phyloP scores from a whole-genome alignment of 2,329 filamentous ascomycete genomes.

The Colletotrichum liriopes region DNA sequence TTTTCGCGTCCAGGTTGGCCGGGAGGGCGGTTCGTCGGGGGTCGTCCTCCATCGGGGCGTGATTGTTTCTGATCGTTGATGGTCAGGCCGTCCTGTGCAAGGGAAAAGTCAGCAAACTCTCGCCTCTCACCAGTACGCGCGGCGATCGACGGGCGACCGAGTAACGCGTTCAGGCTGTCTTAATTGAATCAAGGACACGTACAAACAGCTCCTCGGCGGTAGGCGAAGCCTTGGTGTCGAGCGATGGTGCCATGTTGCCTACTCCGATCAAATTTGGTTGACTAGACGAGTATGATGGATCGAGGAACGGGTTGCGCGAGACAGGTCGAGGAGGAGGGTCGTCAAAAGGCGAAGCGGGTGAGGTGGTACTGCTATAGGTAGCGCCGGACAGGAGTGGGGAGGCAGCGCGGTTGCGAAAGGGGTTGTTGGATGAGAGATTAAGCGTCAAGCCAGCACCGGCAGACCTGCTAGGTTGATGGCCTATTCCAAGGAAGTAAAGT shows the following conservation, averaged over 20 bases:
- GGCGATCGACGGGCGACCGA: slow-evolving; percentile 4
- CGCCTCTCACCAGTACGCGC: background rate
- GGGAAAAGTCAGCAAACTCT: slow-evolving; percentile 38
- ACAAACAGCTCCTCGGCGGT: slow-evolving; percentile 83
- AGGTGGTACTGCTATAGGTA: slow-evolving; percentile 52
- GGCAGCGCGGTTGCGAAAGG: slow-evolving; percentile 80
- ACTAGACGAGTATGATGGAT: slow-evolving; percentile 60
- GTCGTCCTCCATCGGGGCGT: slow-evolving; percentile 49
- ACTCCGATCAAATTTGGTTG: slow-evolving; percentile 56
- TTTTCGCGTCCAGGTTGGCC: slow-evolving; percentile 62
- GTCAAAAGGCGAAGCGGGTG: slow-evolving; percentile 72
- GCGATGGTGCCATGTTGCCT: slow-evolving; percentile 66
- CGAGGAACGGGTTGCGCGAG: slow-evolving; percentile 84
- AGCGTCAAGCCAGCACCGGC: slow-evolving; percentile 67
- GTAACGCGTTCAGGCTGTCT: background rate
- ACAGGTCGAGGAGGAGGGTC: slow-evolving; percentile 72
- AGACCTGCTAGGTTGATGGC: slow-evolving; percentile 60
- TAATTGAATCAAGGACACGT: slow-evolving; percentile 60
- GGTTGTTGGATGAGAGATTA: slow-evolving; percentile 86
- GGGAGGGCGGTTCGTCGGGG: slow-evolving; percentile 57
- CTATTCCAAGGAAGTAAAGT: slow-evolving; percentile 51
- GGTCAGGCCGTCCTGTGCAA: slow-evolving; percentile 75
- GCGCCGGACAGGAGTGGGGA: slow-evolving; percentile 65
- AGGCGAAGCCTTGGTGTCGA: slow-evolving; percentile 63
- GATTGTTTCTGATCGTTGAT: slow-evolving; percentile 71